These are phyloP conservation scores for Zopfia rhizophila DNA, from an alignment of 2,329 filamentous ascomycete species.

Conservation along the genomic window DNA sequence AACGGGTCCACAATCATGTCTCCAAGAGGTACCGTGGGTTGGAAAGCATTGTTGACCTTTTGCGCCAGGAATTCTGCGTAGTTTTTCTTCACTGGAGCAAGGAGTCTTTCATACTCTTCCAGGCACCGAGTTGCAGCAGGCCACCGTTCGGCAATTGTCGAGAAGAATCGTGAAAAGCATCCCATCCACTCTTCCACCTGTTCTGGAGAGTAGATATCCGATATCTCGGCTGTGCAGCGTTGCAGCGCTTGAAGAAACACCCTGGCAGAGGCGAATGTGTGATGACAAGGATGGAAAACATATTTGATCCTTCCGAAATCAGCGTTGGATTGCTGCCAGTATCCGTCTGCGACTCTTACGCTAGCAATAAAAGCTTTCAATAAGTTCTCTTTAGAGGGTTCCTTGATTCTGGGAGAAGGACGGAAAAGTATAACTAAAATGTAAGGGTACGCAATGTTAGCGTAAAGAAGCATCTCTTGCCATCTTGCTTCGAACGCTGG, in stretches of 20 bases:
- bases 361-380: conserved; percentile 40
- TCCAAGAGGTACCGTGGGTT: conserved; percentile 11
- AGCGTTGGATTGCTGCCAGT: conserved; percentile 44
- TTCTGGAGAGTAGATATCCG: conserved; percentile 35
- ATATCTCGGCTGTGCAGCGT: conserved; percentile 44
- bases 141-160: conserved; percentile 48
- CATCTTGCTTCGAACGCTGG: conserved; percentile 37
- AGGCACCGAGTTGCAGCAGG: conserved; percentile 44
- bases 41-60: conserved; percentile 33
- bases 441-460: conserved; percentile 45
- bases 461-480: conserved; percentile 48
- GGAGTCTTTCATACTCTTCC: conserved; percentile 46
- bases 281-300: conserved; percentile 51
- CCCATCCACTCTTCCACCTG: conserved; percentile 43
- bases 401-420: conserved; percentile 37
- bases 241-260: conserved; percentile 45
- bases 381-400: conserved; percentile 39
- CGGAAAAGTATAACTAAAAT: conserved; percentile 44
- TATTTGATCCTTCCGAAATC: conserved; percentile 50
- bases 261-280: conserved; percentile 45
- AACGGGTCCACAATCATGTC: conserved; percentile 22
- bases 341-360: conserved; percentile 46
- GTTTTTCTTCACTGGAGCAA: conserved; percentile 44
- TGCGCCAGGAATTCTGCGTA: conserved; percentile 44
- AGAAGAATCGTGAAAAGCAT: conserved; percentile 44